Base-by-base conservation (phyloP, 257 asterid genomes). In the Salvia splendens region DNA sequence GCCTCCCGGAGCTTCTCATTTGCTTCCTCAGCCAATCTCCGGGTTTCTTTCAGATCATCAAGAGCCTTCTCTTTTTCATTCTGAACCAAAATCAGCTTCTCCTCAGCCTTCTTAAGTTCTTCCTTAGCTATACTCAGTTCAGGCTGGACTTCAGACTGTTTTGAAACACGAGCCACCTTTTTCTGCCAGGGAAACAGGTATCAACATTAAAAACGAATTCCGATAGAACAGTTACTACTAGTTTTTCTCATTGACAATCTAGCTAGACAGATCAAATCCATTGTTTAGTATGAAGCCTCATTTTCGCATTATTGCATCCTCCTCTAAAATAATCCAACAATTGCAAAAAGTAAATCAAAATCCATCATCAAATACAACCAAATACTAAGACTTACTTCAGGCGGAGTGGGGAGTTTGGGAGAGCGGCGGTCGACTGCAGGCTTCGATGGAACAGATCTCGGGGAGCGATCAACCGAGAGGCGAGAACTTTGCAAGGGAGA, bases 1-100 rank as follows among this genome's bases (percentile, higher is more conserved):
- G 95, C 99, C 82, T 91, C 96, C 70, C 77, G 81, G 71, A 94
- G 96, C 82, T 85, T 94, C 87, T 76, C 96, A 77, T 84, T 83
- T 46, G 95, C 91, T 67, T 83, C 97, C 70, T 88, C 95, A 7
- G 85, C 84, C 77, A 75, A 71, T 69, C 68, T 85, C 82, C 83
- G 89, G 69, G 84, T 87, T 77, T 85, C 92, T 71, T 85, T 84
- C 82, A 91, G 56, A 51, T 94, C 95, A 33, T 84, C 88, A 73
- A 91, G 76, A 67, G 87, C 88, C 78, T 85, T 83, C 16, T 71
- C 83, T 70, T 86, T 91, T 75, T 93, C 99, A 73, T 85, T 93
- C 87, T 86, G 96, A 42, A 83, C 73, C 69, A 62, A 49, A 62
- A 61, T 79, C 80, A 94, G 68, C 73, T 79, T 87, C 80, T 91